Evolutionary conservation across 805 yeast species (phyloP), one percentile per base, ranked within the genome.

Genomic region (Wickerhamia fluorescens): DNA sequence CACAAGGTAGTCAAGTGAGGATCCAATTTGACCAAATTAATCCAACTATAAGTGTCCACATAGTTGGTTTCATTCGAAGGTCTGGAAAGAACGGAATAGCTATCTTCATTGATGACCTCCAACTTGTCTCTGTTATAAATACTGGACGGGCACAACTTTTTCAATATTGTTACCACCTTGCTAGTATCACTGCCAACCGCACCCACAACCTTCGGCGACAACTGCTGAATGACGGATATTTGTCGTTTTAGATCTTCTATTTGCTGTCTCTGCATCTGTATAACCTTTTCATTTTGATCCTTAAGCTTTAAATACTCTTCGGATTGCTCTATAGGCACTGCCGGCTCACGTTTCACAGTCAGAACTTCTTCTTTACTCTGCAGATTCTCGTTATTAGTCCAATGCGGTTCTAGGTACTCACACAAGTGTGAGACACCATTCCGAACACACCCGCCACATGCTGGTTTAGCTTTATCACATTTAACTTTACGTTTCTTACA

Each of bases 401-500:
- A 63, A 14, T 40, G 47, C 1, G 70, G 70, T 26, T 60, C 68
- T 15, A 55, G 27, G 33, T 61, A 63, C 24, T 54, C 56, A 33
- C 70, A 63, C 14, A 56, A 35, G 38, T 61, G 66, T 13, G 53
- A 49, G 16, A 61, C 68, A 9, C 61, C 61, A 35, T 63, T 58
- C 31, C 49, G 49, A 8, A 56, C 47, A 41, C 70, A 63, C 5
- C 66, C 67, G 3, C 60, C 50, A 38, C 70, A 63, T 5, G 58
- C 45, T 3, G 70, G 70, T 27, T 49, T 46, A 13, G 35, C 53
- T 30, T 59, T 60, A 36, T 63, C 70, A 43, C 70, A 63, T 34
- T 58, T 60, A 40, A 63, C 70, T 40, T 62, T 62, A 9, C 70
- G 36, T 25, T 51, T 51, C 33, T 61, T 52, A 38, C 70, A 63